Evolutionary conservation across 2,329 filamentous ascomycete species (phyloP), one percentile per base, ranked within the genome.

Genomic region (Claviceps quebecensis): DNA sequence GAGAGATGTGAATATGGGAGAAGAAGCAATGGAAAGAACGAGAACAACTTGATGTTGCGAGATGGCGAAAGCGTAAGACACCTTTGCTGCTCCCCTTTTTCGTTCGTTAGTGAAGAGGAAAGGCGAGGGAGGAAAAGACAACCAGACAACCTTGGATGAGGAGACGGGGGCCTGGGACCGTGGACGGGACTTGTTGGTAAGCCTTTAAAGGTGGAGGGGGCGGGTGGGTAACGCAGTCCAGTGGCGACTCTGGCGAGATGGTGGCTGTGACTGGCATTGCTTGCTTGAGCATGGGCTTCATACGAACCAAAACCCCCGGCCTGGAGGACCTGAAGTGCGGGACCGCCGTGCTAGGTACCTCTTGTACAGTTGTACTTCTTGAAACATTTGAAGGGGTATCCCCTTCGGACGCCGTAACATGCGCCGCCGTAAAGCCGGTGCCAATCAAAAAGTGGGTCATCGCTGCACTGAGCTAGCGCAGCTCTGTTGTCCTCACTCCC

Each of bases 1-100:
- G 22, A 53, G 29, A 47, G 38, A 51, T 59, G 54, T 53, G 54
- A 54, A 48, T 53, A 53, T 47, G 49, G 45, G 53, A 51, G 49
- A 57, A 54, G 52, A 54, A 50, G 45, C 26, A 40, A 43, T 52
- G 52, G 52, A 53, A 44, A 41, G 36, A 56, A 52, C 17, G 43
- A 53, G 52, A 55, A 53, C 54, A 50, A 52, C 41, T 45, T 52
- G 52, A 52, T 52, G 56, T 50, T 45, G 49, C 41, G 39, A 45
- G 46, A 47, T 49, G 37, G 44, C 37, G 39, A 43, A 41, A 19
- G 48, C 44, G 45, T 46, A 29, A 53, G 47, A 40, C 41, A 43
- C 43, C 38, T 40, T 38, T 40, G 29, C 22, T 40, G 26, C 23
- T 47, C 49, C 36, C 44, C 23, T 51, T 41, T 46, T 46, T 37